These are phyloP conservation scores for Umbelopsis sp. DNA, from an alignment of 192 early-diverging fungal species.

Conservation along the genomic window DNA sequence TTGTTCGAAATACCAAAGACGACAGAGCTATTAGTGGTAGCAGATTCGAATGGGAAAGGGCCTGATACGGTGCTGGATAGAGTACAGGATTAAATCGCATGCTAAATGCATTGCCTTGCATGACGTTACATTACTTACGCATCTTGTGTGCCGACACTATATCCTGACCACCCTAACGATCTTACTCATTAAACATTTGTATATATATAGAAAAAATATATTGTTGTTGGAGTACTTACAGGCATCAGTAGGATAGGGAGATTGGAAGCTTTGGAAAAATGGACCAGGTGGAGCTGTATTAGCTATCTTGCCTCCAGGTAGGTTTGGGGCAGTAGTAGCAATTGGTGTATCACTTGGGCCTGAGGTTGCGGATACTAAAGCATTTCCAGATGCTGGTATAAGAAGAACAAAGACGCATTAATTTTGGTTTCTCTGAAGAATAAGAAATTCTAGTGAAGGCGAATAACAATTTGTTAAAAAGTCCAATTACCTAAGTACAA, in stretches of 20 bases:
- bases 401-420: background rate
- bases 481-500: too few species aligned
- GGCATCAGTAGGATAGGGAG: slow-evolving; percentile 14
- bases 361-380: background rate
- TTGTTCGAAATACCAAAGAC: slow-evolving; percentile 12
- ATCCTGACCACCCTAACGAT: slow-evolving; percentile 12
- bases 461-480: too few species aligned
- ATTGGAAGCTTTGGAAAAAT: background rate
- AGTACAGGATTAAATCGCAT: background rate
- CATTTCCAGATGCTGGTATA: background rate
- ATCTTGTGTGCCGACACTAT: slow-evolving; percentile 11
- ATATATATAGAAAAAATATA: background rate
- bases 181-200: background rate
- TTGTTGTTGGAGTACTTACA: background rate
- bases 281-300: slow-evolving; percentile 11
- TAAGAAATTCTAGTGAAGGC: too few species aligned
- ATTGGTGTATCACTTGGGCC: slow-evolving; percentile 16
- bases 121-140: background rate
- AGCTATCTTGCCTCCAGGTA: slow-evolving; percentile 12
- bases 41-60: slow-evolving; percentile 15
- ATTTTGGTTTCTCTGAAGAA: background rate
- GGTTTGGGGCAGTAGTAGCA: slow-evolving; percentile 10
- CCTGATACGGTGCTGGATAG: background rate
- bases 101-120: background rate
- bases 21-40: background rate